phyloP scores from a whole-genome alignment of 164 flowering plant species.

The Magnolia officinalis region DNA sequence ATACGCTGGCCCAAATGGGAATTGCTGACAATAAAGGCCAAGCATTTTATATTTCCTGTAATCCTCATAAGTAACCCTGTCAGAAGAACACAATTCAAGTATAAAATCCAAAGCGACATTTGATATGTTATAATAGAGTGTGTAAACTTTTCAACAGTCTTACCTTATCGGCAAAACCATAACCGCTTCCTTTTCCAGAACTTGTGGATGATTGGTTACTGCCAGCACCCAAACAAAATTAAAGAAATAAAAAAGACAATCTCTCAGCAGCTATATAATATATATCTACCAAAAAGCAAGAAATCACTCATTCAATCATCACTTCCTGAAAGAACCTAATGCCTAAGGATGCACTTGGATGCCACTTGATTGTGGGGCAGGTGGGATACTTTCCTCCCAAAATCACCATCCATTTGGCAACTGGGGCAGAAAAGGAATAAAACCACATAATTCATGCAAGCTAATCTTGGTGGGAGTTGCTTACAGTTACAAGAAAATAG shows the following conservation, averaged over 20 bases:
- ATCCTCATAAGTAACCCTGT: no score
- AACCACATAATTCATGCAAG: not conserved
- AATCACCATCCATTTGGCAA: not conserved
- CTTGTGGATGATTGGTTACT: constrained; percentile 56
- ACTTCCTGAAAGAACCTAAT: not conserved
- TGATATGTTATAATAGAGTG: not conserved
- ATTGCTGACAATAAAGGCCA: not conserved
- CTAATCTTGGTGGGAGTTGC: not conserved
- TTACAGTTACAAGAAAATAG: no score
- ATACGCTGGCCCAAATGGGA: no score
- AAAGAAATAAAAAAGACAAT: no score
- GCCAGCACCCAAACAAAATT: constrained; percentile 15
- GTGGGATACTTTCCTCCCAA: not conserved
- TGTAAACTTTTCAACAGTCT: not conserved
- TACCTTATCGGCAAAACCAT: constrained; percentile 99
- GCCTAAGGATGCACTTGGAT: not conserved
- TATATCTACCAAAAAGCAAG: not conserved
- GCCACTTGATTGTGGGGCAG: not conserved
- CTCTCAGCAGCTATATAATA: not conserved
- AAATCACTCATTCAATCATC: not conserved
- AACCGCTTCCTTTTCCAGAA: constrained; percentile 72
- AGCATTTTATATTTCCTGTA: not conserved
- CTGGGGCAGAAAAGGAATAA: not conserved
- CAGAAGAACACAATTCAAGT: no score
- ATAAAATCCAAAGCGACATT: no score